These are phyloP conservation scores for Haematococcus lacustris DNA, from an alignment of 139 green algal species.

Conservation along the genomic window DNA sequence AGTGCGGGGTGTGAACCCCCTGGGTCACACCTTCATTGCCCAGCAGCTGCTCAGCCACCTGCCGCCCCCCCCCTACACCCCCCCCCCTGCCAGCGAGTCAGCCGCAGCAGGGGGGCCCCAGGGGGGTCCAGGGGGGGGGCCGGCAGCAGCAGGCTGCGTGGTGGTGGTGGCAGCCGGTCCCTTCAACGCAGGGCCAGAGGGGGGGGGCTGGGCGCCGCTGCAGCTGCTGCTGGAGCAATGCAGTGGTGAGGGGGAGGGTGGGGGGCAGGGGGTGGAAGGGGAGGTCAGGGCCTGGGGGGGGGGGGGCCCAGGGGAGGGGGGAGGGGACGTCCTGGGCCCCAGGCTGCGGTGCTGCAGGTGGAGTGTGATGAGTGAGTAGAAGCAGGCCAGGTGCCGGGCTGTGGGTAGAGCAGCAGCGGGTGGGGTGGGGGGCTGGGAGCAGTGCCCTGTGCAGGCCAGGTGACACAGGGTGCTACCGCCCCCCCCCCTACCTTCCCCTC, in stretches of 20 bases:
- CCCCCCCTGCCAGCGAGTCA: not conserved
- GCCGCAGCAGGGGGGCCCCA: not conserved
- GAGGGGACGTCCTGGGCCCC: not conserved
- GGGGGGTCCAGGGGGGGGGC: too few relatives aligned
- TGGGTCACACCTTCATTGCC: conserved; percentile 61
- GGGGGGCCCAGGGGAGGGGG: not conserved
- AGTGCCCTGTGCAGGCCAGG: too few relatives aligned
- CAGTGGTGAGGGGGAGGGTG: conserved; percentile 5
- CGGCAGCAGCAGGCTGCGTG: not conserved
- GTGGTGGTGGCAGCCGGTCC: conserved; percentile 63
- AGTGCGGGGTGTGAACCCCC: conserved; percentile 69
- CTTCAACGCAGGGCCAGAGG: conserved; percentile 50
- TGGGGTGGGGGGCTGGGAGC: not conserved
- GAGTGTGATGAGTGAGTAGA: not conserved
- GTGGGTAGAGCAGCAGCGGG: not conserved
- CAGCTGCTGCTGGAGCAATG: conserved; percentile 65
- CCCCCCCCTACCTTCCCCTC: too few relatives aligned
- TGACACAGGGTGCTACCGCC: too few relatives aligned
- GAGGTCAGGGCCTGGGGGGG: too few relatives aligned
- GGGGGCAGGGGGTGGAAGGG: not conserved
- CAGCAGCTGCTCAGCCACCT: conserved; percentile 46
- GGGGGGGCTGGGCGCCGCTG: conserved; percentile 62
- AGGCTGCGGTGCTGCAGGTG: not conserved
- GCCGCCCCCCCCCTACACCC: conserved; percentile 16
- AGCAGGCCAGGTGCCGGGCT: not conserved